A percentile compares a stretch with the other conserved stretches of the same genome.
Conservation (phyloP, 2,329 filamentous ascomycete genomes). For the Verticillium albo-atrum region DNA sequence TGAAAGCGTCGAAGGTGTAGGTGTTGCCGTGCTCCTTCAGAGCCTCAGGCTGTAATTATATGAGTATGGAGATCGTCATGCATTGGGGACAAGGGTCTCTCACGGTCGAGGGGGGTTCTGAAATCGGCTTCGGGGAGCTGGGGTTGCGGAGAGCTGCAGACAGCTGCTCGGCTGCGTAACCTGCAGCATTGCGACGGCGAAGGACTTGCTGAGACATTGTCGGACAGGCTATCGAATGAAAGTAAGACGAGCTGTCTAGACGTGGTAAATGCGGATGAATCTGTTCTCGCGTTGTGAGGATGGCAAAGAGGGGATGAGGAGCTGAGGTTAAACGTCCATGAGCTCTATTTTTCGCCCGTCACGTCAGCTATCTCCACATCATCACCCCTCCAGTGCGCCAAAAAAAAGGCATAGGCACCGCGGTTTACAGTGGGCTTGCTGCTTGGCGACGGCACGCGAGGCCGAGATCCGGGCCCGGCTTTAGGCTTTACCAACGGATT, state of each 20-base stretch:
- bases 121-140: not conserved
- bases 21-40: conserved; percentile 34
- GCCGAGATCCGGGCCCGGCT: not conserved
- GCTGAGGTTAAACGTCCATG: not conserved
- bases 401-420: no score
- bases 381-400: not conserved
- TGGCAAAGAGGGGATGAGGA: not conserved
- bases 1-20: conserved; percentile 50
- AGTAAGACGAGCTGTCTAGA: not conserved
- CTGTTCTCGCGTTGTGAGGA: not conserved
- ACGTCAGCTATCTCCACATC: not conserved
- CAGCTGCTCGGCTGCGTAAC: conserved; percentile 19
- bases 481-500: not conserved
- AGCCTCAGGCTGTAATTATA: conserved; percentile 16
- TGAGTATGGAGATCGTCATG: not conserved
- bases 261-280: no score
- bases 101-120: not conserved
- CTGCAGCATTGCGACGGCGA: conserved; percentile 19
- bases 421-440: no score
- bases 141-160: conserved; percentile 17
- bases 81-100: not conserved
- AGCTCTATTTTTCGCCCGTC: not conserved
- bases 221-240: conserved; percentile 29
- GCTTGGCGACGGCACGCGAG: not conserved
- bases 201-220: conserved; percentile 27